Percentiles rank a stretch among this genome's conserved stretches.
phyloP scores from a whole-genome alignment of 1,139 yeast species.

The Kodamaea arcana region DNA sequence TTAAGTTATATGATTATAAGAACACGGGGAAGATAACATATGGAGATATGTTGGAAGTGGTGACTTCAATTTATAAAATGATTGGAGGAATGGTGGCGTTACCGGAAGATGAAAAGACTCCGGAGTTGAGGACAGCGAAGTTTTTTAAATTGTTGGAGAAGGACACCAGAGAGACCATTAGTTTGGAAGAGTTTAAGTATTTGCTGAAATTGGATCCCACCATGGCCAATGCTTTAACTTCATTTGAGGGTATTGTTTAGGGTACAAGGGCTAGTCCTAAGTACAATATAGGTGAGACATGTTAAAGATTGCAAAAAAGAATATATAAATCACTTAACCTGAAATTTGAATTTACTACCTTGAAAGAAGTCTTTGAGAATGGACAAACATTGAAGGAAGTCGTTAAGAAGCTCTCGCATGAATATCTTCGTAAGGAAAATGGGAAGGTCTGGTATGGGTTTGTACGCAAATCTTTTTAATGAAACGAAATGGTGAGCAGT shows the following conservation, averaged over 20 bases:
- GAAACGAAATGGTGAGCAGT: too few relatives aligned
- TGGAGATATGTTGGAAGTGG: constrained; percentile 75
- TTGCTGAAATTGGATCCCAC: constrained; percentile 80
- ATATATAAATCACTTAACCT: too few relatives aligned
- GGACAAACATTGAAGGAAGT: too few relatives aligned
- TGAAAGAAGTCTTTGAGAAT: too few relatives aligned
- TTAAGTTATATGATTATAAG: constrained; percentile 79
- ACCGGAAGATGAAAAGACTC: constrained; percentile 90
- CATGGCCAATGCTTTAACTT: constrained; percentile 71
- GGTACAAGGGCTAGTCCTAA: too few relatives aligned
- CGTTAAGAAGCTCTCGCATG: too few relatives aligned
- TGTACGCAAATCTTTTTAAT: too few relatives aligned
- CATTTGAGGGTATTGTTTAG: constrained; percentile 75
- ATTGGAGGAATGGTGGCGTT: constrained; percentile 91
- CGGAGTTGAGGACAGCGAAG: constrained; percentile 81
- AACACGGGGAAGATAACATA: constrained; percentile 71
- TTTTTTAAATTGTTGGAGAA: constrained; percentile 73
- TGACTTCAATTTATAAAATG: constrained; percentile 87
- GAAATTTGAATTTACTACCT: too few relatives aligned
- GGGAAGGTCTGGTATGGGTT: too few relatives aligned
- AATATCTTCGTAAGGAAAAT: too few relatives aligned
- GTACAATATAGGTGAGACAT: too few relatives aligned
- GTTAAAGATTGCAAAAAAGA: too few relatives aligned
- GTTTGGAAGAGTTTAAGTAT: constrained; percentile 76
- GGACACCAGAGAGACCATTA: constrained; percentile 60